Evolutionary conservation across 148 eudicot genomes (phyloP), one percentile per base, ranked within the genome.

Genomic region (Beta vulgaris): DNA sequence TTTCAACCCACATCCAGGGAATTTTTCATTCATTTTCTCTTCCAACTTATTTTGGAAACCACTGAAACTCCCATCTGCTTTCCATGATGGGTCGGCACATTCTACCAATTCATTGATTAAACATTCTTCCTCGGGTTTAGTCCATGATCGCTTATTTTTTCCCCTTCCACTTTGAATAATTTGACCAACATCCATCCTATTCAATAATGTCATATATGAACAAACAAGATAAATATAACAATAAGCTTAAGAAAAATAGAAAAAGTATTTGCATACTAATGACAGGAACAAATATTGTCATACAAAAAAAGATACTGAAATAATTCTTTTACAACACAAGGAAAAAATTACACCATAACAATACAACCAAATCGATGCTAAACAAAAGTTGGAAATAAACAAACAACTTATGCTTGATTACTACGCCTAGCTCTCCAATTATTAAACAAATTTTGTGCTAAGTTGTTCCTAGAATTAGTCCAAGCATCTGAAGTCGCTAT

Each of bases 1-100:
- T 43, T 62, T 73, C 26, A 73, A 32, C 1, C 59, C 77, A 73
- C 77, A 73, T 2, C 59, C 77, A 7, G 59, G 59, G 36, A 73
- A 43, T 11, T 43, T 73, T 31, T 60, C 9, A 12, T 15, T 23
- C 7, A 72, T 7, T 36, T 25, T 42, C 10, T 60, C 15, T 35
- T 73, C 68, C 76, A 73, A 73, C 13, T 34, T 63, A 44, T 31
- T 32, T 60, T 46, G 63, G 36, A 28, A 64, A 1, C 77, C 70
- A 74, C 25, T 74, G 14, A 74, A 74, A n/a, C 48, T 18, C 4
- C 60, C 59, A n/a, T 74, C 44, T 32, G 25, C 48, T 40, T 66
- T 66, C 49, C 48, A 66, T 1, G 28, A 25, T 6, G 49, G 69
- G 29, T 66, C 31, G 40, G 28, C 49, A 37, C 48, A 7, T 3